Percentiles rank a stretch among this genome's conserved stretches.
Evolutionary conservation across 2,329 filamentous ascomycete species (phyloP).

Genomic region (Aspergillus phoenicis): DNA sequence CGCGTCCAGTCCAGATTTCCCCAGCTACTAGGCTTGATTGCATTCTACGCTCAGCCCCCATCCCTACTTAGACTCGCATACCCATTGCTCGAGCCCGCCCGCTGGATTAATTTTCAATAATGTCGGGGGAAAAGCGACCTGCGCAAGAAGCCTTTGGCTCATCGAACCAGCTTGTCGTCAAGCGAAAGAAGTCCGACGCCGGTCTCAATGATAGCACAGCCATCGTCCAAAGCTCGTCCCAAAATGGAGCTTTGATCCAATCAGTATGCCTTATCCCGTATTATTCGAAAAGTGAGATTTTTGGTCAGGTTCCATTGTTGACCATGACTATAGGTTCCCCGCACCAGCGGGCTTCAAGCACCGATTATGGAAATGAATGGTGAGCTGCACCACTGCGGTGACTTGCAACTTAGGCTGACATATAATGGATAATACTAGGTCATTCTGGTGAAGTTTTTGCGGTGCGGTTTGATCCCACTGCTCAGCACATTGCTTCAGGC

Average conservation of each 20-base stretch:
- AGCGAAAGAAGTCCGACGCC: conserved; percentile 76
- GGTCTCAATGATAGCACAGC: conserved; percentile 59
- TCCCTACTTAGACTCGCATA: neutral
- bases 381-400: conserved; percentile 28
- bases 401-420: conserved; percentile 4
- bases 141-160: conserved; percentile 81
- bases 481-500: conserved; percentile 86
- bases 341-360: conserved; percentile 81
- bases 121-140: conserved; percentile 90
- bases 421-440: conserved; percentile 41
- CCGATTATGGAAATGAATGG: conserved; percentile 93
- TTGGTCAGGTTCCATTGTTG: conserved; percentile 13
- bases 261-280: conserved; percentile 53
- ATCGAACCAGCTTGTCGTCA: conserved; percentile 75
- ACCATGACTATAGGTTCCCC: conserved; percentile 61
- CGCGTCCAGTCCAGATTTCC: neutral
- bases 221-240: conserved; percentile 57
- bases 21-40: neutral
- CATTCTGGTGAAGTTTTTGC: conserved; percentile 84
- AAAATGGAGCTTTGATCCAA: conserved; percentile 67
- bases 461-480: conserved; percentile 84
- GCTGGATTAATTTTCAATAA: conserved; percentile 43
- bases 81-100: neutral
- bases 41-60: neutral
- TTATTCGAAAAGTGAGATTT: neutral